Conservation (phyloP, 2,329 filamentous ascomycete genomes). For the Chrysosporium queenslandicum region DNA sequence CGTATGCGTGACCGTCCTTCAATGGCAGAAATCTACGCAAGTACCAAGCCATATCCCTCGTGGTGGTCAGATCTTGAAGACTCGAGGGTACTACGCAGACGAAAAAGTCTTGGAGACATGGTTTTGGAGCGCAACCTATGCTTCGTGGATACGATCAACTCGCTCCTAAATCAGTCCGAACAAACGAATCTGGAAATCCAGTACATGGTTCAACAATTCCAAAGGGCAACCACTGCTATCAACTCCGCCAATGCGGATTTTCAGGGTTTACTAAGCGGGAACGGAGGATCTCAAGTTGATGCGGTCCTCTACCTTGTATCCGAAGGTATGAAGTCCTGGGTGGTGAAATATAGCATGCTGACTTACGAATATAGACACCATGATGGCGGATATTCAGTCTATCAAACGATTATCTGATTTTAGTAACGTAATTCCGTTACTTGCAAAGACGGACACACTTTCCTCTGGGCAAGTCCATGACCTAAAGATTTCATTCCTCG, state of each 20-base stretch:
- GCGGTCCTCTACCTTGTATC: slow-evolving; percentile 72
- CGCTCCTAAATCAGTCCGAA: slow-evolving; percentile 44
- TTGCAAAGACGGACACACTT: slow-evolving; percentile 66
- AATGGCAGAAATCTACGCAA: slow-evolving; percentile 63
- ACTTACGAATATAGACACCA: slow-evolving; percentile 39
- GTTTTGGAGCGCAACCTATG: slow-evolving; percentile 86
- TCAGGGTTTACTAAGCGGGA: slow-evolving; percentile 65
- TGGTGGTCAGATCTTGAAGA: slow-evolving; percentile 82
- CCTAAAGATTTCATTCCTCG: slow-evolving; percentile 46
- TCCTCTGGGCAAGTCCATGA: slow-evolving; percentile 46
- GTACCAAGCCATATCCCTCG: slow-evolving; percentile 71
- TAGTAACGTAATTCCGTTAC: slow-evolving; percentile 75
- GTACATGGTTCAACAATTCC: slow-evolving; percentile 63
- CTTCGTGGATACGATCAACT: slow-evolving; percentile 72
- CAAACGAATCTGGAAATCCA: slow-evolving; percentile 52
- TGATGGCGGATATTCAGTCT: slow-evolving; percentile 58
- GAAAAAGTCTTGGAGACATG: slow-evolving; percentile 63
- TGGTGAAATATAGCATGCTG: neutral
- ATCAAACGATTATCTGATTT: slow-evolving; percentile 59
- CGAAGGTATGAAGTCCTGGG: slow-evolving; percentile 46
- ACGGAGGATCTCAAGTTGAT: slow-evolving; percentile 75
- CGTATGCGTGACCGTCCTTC: slow-evolving; percentile 18
- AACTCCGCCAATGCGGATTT: slow-evolving; percentile 63
- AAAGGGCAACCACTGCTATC: slow-evolving; percentile 51
- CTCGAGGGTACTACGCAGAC: slow-evolving; percentile 48